Evolutionary conservation across 208 protist genomes (phyloP).

Genomic region (Trypanosoma grayi): DNA sequence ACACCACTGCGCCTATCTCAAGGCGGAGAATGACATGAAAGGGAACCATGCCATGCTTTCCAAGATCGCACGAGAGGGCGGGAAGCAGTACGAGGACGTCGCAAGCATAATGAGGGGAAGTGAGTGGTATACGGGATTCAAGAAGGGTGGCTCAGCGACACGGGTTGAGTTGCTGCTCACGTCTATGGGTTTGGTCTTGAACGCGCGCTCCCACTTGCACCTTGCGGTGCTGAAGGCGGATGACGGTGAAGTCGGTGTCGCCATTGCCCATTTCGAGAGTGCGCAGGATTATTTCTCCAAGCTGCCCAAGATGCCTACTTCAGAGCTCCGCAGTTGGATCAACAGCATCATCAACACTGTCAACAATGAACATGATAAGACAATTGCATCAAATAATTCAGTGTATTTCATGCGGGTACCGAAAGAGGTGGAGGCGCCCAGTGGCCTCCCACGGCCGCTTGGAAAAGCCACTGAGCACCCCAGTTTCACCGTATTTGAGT

Average conservation of each 20-base stretch:
- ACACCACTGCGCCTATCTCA: slow-evolving; percentile 82
- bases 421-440: slow-evolving; percentile 55
- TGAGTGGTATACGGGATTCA: slow-evolving; percentile 32
- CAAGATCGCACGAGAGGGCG: slow-evolving; percentile 72
- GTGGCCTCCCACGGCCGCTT: slow-evolving; percentile 52
- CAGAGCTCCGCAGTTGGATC: slow-evolving; percentile 47
- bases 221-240: slow-evolving; percentile 44
- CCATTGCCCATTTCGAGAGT: slow-evolving; percentile 68
- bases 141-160: background rate
- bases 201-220: slow-evolving; percentile 70
- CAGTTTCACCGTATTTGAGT: slow-evolving; percentile 54
- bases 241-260: slow-evolving; percentile 50
- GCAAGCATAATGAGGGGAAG: slow-evolving; percentile 43
- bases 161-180: slow-evolving; percentile 46
- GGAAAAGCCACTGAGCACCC: slow-evolving; percentile 54
- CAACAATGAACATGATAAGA: slow-evolving; percentile 53
- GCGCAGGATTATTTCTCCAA: slow-evolving; percentile 52
- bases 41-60: slow-evolving; percentile 65
- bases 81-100: slow-evolving; percentile 69
- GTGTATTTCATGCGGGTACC: slow-evolving; percentile 79
- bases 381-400: slow-evolving; percentile 66
- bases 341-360: slow-evolving; percentile 64
- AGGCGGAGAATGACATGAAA: slow-evolving; percentile 68
- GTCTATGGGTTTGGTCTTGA: slow-evolving; percentile 46
- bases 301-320: slow-evolving; percentile 50